Base-by-base conservation (phyloP, 2,329 filamentous ascomycete genomes). In the Monilinia vaccinii-corymbosi region DNA sequence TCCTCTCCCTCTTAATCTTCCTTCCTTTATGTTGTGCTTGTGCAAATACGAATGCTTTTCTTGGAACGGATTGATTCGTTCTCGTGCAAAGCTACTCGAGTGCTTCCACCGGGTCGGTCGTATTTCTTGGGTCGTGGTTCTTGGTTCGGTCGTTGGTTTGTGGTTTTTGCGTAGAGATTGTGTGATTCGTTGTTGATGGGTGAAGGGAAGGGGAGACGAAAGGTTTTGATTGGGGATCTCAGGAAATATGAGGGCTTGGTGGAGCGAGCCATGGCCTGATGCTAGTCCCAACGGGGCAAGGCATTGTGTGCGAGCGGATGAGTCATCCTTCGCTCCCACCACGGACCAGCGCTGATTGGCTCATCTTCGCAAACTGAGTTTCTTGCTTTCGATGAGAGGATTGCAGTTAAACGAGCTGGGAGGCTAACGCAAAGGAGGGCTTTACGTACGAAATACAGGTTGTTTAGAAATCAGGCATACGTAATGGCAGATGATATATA, bases 141-240 rank as follows among this genome's bases (percentile, higher is more conserved):
- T 57, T 50, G 46, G n/a, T n/a, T n/a, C n/a, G n/a, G n/a, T 32
- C n/a, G 31, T 28, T 25, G 51, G 36, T 14, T 31, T 23, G 46
- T 32, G n/a, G 25, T 57, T 49, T 49, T 57, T 50, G 46, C 36
- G 11, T 31, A 40, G 46, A 50, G 44, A 49, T 50, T 58, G 56
- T 50, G 44, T 58, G 56, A 58, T 58, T 58, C 51, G 56, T 49
- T 58, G 56, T 58, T 44, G 56, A 58, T 51, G 45, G 23, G 3
- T 32, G 34, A 42, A 42, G 47, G 46, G 44, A 58, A 25, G 46
- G 53, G 36, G 23, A 57, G 56, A 58, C 52, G 56, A 58, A 44
- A 59, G 48, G 48, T 44, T 53, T 59, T 59, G 56, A 59, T 53
- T 52, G 56, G 56, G 56, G 56, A 57, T 34, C 42, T 45, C 5